These are phyloP conservation scores for Penicillium macrosclerotiorum DNA, from an alignment of 495 filamentous ascomycete genomes.

Conservation along the genomic window DNA sequence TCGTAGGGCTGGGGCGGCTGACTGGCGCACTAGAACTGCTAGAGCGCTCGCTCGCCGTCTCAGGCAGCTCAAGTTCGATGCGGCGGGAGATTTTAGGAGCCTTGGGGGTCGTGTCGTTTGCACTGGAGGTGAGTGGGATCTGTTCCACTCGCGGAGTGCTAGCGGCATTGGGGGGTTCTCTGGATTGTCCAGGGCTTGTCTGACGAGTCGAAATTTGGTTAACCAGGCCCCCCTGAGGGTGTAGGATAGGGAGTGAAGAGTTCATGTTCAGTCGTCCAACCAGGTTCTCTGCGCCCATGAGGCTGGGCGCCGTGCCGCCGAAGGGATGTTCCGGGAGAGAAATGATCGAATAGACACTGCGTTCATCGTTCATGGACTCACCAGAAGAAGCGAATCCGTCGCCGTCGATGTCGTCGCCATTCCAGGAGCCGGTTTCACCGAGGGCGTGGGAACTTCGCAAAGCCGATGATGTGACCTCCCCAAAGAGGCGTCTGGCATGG, in stretches of 20 bases:
- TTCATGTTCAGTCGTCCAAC: constrained; percentile 68
- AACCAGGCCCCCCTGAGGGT: constrained; percentile 30
- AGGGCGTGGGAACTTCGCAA: constrained; percentile 62
- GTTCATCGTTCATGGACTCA: constrained; percentile 45
- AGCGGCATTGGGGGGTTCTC: constrained; percentile 16
- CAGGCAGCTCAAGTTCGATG: constrained; percentile 39
- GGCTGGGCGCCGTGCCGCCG: constrained; percentile 51
- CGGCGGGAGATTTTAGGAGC: constrained; percentile 32
- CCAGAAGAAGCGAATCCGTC: constrained; percentile 41
- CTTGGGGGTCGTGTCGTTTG: constrained; percentile 31
- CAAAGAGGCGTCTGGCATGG: constrained; percentile 62
- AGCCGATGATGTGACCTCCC: constrained; percentile 72
- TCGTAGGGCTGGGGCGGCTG: constrained; percentile 5
- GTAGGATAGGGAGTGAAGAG: constrained; percentile 43
- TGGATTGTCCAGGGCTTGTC: constrained; percentile 30
- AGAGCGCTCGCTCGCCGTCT: constrained; percentile 46
- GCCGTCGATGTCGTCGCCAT: constrained; percentile 26
- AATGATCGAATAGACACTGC: constrained; percentile 38
- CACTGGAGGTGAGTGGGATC: constrained; percentile 11
- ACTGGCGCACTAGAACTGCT: constrained; percentile 20
- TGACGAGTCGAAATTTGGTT: constrained; percentile 33
- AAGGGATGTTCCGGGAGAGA: constrained; percentile 42
- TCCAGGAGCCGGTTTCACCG: constrained; percentile 29
- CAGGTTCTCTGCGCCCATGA: constrained; percentile 65
- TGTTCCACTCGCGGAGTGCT: constrained; percentile 11